phyloP scores from a whole-genome alignment of 192 early-diverging fungal genomes.

The Backusella sp. region DNA sequence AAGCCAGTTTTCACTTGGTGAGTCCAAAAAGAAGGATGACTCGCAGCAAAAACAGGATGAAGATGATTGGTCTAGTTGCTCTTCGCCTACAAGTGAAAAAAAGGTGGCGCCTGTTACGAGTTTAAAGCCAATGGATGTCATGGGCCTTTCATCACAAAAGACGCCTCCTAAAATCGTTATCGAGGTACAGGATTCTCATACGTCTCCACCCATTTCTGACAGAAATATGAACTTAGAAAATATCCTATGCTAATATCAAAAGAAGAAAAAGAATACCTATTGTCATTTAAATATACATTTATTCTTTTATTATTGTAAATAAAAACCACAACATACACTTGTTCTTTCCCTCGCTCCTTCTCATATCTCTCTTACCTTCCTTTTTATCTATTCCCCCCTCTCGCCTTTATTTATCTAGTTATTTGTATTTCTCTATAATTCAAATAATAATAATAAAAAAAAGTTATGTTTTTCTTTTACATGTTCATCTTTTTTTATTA shows the following conservation, averaged over 20 bases:
- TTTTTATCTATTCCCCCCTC: background rate
- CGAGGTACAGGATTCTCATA: background rate
- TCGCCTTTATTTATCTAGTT: background rate
- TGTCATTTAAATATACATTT: background rate
- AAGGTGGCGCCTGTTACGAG: background rate
- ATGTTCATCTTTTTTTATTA: background rate
- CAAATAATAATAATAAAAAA: background rate
- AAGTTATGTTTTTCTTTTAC: background rate
- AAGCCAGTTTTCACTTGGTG: slow-evolving; percentile 16
- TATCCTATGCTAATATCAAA: slow-evolving; percentile 14
- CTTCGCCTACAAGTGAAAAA: background rate
- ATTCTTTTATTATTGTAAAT: background rate
- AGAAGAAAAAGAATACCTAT: background rate
- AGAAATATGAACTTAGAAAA: slow-evolving; percentile 17
- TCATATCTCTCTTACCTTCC: background rate
- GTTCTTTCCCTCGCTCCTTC: background rate
- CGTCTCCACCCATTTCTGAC: background rate
- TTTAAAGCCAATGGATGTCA: slow-evolving; percentile 22
- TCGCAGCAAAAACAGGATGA: background rate
- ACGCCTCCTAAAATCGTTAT: slow-evolving; percentile 3
- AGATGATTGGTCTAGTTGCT: background rate
- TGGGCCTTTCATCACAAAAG: background rate
- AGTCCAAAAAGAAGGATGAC: background rate
- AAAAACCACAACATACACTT: background rate
- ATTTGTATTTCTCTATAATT: background rate